A percentile compares a stretch with the other conserved stretches of the same genome.
phyloP scores from a whole-genome alignment of 73 alveolate genomes.

The Chromera velia region DNA sequence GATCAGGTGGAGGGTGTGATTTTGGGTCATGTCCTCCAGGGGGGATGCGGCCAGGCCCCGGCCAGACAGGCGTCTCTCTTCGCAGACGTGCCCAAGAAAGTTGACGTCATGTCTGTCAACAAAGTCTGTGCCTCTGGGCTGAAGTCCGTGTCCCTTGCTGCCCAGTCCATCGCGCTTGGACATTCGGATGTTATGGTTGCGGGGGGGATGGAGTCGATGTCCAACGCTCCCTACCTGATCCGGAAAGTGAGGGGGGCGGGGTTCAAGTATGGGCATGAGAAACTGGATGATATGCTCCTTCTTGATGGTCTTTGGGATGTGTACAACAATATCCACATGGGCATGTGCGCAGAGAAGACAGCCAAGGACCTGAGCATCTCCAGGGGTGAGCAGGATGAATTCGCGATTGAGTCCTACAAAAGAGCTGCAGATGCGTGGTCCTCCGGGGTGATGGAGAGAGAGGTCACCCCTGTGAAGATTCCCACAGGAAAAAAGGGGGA shows the following conservation, averaged over 20 bases:
- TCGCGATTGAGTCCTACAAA: slow-evolving; percentile 61
- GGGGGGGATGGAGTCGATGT: slow-evolving; percentile 78
- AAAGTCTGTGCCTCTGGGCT: slow-evolving; percentile 77
- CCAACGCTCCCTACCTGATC: slow-evolving; percentile 69
- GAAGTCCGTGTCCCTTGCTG: slow-evolving; percentile 74
- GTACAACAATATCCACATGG: slow-evolving; percentile 9
- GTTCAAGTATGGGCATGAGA: slow-evolving; percentile 28
- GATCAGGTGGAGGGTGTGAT: slow-evolving; percentile 61
- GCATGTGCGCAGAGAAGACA: slow-evolving; percentile 28
- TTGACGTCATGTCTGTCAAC: slow-evolving; percentile 57
- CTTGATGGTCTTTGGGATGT: slow-evolving; percentile 17
- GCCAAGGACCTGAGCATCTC: slow-evolving; percentile 11
- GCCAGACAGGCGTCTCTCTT: slow-evolving; percentile 70
- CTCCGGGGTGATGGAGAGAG: slow-evolving; percentile 64
- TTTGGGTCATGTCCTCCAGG: slow-evolving; percentile 66
- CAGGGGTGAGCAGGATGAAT: slow-evolving; percentile 69
- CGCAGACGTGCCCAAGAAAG: slow-evolving; percentile 60
- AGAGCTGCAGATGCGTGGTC: slow-evolving; percentile 70
- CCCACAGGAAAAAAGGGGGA: slow-evolving; percentile 7
- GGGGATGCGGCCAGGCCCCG: slow-evolving; percentile 75
- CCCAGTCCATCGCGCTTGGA: slow-evolving; percentile 69
- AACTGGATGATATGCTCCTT: not conserved
- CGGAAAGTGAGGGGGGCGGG: slow-evolving; percentile 62
- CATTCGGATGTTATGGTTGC: slow-evolving; percentile 60
- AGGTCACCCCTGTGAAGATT: slow-evolving; percentile 59